Evolutionary conservation across 495 filamentous ascomycete genomes (phyloP), one percentile per base, ranked within the genome.

Genomic region (Neurospora sp.): DNA sequence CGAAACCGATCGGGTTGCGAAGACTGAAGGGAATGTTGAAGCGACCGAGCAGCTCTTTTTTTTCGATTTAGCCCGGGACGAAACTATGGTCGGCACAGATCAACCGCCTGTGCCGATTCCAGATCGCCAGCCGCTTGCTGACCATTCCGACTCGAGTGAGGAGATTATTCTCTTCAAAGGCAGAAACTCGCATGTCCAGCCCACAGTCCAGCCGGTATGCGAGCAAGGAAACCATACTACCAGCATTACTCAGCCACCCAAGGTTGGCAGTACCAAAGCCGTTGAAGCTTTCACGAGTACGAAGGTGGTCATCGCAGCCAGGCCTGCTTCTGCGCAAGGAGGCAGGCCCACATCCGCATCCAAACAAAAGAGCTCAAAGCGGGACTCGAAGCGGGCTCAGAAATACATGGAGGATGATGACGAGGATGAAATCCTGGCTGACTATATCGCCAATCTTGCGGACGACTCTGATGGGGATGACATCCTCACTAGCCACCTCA

Each of bases 361-460:
- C 5, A 65, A 65, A 27, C 5, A 16, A 65, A 65, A 65, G 53
- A 65, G 10, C 27, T 35, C 53, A 8, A 65, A 35, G 27, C 53
- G 53, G 20, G 53, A 31, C 12, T 31, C 22, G n/a, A 31, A 31
- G 53, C 53, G 53, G 22, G 53, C 27, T 18, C 53, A 18, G 53
- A 70, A 75, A 53, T 68, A 72, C 69, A 47, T 27, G 3, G 69
- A 74, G 9, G 74, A 76, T 4, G 74, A 76, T 39, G 79, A 83
- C 8, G 82, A 85, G 5, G 87, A 92, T 12, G 84, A 89, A 0
- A 83, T 89, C 4, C 68, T 92, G 27, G 87, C 87, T 3, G 94
- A 97, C 77, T 96, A 96, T 75, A 90, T 94, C 71, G 88, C 87
- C 72, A 94, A 96, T 77, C 89, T 94, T 79, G 82, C 83, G 41